A percentile compares a stretch with the other conserved stretches of the same genome.
Evolutionary conservation across 2,329 filamentous ascomycete species (phyloP).

Genomic region (Pleurostoma richardsiae): DNA sequence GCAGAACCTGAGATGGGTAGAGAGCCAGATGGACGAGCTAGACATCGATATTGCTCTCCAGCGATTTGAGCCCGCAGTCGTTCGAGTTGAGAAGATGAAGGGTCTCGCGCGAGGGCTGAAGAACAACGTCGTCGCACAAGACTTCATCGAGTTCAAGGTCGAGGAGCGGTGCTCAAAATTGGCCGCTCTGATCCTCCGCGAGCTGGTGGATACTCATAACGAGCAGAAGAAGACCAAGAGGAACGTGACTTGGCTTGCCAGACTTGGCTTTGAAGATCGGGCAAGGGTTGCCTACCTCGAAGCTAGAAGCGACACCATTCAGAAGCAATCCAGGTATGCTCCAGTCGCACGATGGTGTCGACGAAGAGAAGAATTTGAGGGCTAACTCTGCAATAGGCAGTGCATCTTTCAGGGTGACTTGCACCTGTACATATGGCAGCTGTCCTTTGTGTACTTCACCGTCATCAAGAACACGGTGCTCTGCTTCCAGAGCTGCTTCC

Average conservation of each 20-base stretch:
- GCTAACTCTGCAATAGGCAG: constrained; percentile 53
- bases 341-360: background rate
- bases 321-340: constrained; percentile 72
- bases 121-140: constrained; percentile 80
- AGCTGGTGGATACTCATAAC: constrained; percentile 72
- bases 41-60: constrained; percentile 95
- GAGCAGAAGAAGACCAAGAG: constrained; percentile 73
- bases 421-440: constrained; percentile 87
- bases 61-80: constrained; percentile 78
- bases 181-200: constrained; percentile 69
- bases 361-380: constrained; percentile 7
- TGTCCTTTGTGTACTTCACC: constrained; percentile 94
- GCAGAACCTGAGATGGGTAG: constrained; percentile 93
- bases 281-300: constrained; percentile 83
- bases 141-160: constrained; percentile 87
- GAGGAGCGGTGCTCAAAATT: constrained; percentile 78
- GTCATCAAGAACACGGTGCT: constrained; percentile 89
- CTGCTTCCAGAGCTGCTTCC: constrained; percentile 84
- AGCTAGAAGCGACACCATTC: constrained; percentile 72
- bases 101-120: constrained; percentile 74
- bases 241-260: constrained; percentile 78
- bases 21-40: constrained; percentile 89
- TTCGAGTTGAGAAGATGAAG: constrained; percentile 78
- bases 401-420: constrained; percentile 94
- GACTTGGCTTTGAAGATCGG: constrained; percentile 84